A percentile compares a stretch with the other conserved stretches of the same genome.
phyloP scores from a whole-genome alignment of 805 yeast species.

The Yarrowia sp. region DNA sequence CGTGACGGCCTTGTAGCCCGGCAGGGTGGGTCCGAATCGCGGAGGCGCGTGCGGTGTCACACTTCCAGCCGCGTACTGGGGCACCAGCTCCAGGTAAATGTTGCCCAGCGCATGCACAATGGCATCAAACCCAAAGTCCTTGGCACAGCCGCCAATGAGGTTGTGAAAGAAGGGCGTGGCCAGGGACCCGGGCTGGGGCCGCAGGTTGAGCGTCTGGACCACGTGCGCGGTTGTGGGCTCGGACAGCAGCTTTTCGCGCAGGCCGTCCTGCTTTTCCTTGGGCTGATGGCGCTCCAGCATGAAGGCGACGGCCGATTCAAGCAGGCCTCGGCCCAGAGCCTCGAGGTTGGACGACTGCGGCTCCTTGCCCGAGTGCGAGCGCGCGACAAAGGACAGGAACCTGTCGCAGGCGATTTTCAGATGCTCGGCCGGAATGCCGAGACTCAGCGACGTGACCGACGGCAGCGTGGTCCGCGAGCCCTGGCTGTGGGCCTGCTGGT shows the following conservation, averaged over 20 bases:
- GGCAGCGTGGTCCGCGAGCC: background rate
- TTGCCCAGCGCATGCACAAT: conserved; percentile 66
- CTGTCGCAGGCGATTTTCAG: conserved; percentile 20
- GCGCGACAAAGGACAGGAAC: conserved; percentile 1
- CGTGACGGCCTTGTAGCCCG: conserved; percentile 35
- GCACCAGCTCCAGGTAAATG: conserved; percentile 52
- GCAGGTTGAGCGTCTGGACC: conserved; percentile 23
- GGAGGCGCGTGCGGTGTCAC: background rate
- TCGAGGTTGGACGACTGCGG: conserved; percentile 4
- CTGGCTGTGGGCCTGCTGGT: conserved; percentile 1
- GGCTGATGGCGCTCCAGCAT: conserved; percentile 23
- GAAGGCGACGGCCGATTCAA: conserved; percentile 12
- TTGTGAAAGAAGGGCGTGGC: background rate
- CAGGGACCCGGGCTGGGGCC: background rate
- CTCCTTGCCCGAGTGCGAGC: conserved; percentile 6
- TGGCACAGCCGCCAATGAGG: conserved; percentile 33
- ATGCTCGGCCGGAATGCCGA: conserved; percentile 6
- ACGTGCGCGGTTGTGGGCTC: conserved; percentile 29
- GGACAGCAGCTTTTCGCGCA: conserved; percentile 28
- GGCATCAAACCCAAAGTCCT: conserved; percentile 77
- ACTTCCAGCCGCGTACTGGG: background rate
- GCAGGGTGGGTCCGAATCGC: conserved; percentile 6
- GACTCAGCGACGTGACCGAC: conserved; percentile 5
- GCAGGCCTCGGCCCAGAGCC: background rate
- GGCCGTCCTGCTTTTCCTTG: background rate